Base-by-base conservation (phyloP, 2,329 filamentous ascomycete genomes). In the Ophiostoma tasmaniense region DNA sequence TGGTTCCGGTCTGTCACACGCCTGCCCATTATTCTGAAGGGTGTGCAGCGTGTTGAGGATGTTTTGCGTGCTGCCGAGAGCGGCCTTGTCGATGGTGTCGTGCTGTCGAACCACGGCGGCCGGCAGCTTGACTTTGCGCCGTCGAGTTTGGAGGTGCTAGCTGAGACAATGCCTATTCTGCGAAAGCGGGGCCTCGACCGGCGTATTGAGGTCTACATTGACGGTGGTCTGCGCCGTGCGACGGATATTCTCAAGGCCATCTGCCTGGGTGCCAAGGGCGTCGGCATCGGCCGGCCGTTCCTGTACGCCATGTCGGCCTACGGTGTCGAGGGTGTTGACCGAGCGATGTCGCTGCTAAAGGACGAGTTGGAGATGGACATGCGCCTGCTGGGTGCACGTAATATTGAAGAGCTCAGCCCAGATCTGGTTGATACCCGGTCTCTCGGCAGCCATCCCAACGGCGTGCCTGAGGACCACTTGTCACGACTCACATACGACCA, bases 291-390 rank as follows among this genome's bases (percentile, higher is more conserved):
- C 3, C 84, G 95, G 4, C 95, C 95, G 30, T 98, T 99, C 83
- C 80, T 99, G 71, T 99, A 93, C 77, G 94, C 95, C 75, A 98
- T 99, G 94, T 91, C 89, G 72, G 88, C 92, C 11, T 98, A 98
- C 75, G 95, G 95, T 1, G 81, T 92, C 70, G 84, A 89, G 2
- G 95, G 95, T 72, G 94, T 98, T 25, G 91, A 96, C 76, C 86
- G 92, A 42, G 95, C 95, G 39, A 97, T 98, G 90, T 90, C 93
- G 79, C 81, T 97, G 70, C 84, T 97, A 74, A 93, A 91, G 81
- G 95, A 98, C 76, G 95, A 99, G 84, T 91, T 99, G 87, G 93
- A 96, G 81, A 98, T 98, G 94, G 95, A 94, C 76, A 98, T 99
- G 95, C 87, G 95, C 7, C 81, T 99, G 72, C 92, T 99, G 74